Evolutionary conservation across 306 rosid genomes (phyloP).

Genomic region (Oemleria cerasiformis): DNA sequence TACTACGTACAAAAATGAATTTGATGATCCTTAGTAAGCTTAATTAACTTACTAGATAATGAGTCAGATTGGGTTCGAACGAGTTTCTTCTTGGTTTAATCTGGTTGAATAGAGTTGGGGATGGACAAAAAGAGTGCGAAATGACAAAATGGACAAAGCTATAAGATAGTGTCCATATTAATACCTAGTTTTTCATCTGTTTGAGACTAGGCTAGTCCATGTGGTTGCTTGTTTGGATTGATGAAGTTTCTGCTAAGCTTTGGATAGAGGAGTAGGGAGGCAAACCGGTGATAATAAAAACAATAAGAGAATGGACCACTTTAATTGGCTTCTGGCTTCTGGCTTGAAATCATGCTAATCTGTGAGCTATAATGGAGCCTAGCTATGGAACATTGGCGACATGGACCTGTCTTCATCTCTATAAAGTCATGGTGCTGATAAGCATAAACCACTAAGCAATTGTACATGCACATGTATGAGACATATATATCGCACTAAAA

Average conservation of each 20-base stretch:
- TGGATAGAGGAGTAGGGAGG: not conserved
- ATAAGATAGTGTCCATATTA: not conserved
- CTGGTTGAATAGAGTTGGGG: too few species aligned
- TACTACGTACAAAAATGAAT: too few species aligned
- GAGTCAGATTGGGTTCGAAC: too few species aligned
- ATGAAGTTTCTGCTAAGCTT: not conserved
- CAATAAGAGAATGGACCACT: conserved; percentile 23
- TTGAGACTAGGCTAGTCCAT: not conserved
- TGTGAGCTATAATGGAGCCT: conserved; percentile 18
- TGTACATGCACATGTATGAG: not conserved
- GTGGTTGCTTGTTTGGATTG: not conserved
- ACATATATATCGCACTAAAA: not conserved
- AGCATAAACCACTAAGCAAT: conserved; percentile 1
- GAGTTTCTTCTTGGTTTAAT: too few species aligned
- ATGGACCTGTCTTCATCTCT: conserved; percentile 6
- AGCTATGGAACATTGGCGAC: not conserved
- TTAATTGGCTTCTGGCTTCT: not conserved
- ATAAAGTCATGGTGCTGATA: conserved; percentile 20
- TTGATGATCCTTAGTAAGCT: too few species aligned
- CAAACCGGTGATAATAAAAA: not conserved
- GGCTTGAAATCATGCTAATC: conserved; percentile 19
- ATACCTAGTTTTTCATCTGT: not conserved
- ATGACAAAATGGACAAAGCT: not conserved
- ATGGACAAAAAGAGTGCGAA: too few species aligned
- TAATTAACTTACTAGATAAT: too few species aligned